A percentile compares a stretch with the other conserved stretches of the same genome.
phyloP scores from a whole-genome alignment of 805 yeast species.

The Yarrowia yakushimensis region DNA sequence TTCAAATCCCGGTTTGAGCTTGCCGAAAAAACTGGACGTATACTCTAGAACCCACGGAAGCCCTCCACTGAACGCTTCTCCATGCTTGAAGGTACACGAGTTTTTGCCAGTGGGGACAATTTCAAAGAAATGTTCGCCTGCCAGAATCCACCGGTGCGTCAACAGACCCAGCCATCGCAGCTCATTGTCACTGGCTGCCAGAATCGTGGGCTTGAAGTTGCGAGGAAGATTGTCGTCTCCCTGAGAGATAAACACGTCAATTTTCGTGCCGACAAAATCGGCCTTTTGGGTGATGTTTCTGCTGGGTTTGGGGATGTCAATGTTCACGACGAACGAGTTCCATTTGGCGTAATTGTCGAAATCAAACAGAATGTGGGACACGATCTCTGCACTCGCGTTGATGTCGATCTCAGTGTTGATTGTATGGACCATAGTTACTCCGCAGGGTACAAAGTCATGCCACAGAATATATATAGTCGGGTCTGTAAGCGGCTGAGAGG shows the following conservation, averaged over 20 bases:
- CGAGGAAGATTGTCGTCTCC: constrained; percentile 4
- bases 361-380: not conserved
- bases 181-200: not conserved
- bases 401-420: not conserved
- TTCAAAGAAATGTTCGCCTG: constrained; percentile 4
- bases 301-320: not conserved
- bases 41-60: not conserved
- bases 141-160: not conserved
- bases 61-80: not conserved
- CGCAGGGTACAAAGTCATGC: not conserved
- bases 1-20: not conserved
- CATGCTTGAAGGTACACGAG: not conserved
- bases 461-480: not conserved
- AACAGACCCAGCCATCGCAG: not conserved
- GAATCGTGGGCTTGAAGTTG: constrained; percentile 3
- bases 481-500: not conserved
- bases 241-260: not conserved
- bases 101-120: not conserved
- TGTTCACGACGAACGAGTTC: constrained; percentile 12
- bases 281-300: not conserved
- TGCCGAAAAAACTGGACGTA: not conserved
- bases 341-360: constrained; percentile 11
- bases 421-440: constrained; percentile 7
- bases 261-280: not conserved
- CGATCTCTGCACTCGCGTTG: not conserved